These are phyloP conservation scores for Chaetomium strumarium DNA, from an alignment of 2,329 filamentous ascomycete species.

Conservation along the genomic window DNA sequence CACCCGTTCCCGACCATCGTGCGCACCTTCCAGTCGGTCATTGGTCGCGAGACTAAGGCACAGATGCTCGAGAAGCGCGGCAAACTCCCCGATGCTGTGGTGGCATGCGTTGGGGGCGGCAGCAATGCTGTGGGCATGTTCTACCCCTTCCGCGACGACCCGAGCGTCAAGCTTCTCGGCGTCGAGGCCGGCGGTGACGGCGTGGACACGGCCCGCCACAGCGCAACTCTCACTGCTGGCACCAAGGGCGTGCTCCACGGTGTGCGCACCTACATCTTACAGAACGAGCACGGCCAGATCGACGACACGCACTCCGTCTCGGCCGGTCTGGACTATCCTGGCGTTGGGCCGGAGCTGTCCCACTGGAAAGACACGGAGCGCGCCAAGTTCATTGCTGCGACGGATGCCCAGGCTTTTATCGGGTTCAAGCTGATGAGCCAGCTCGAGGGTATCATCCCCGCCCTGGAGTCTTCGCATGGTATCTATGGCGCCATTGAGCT, in stretches of 20 bases:
- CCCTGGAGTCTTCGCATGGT: constrained; percentile 88
- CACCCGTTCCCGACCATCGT: constrained; percentile 98
- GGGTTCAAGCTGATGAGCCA: constrained; percentile 82
- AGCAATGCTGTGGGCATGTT: constrained; percentile 98
- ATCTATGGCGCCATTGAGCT: constrained; percentile 84
- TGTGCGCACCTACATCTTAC: constrained; percentile 90
- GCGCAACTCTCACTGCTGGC: constrained; percentile 79
- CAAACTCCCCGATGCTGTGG: constrained; percentile 90
- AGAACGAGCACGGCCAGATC: constrained; percentile 90
- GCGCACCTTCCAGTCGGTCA: constrained; percentile 94
- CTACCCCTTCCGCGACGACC: constrained; percentile 86
- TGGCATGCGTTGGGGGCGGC: constrained; percentile 93
- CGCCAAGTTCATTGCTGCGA: constrained; percentile 84
- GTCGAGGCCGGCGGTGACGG: constrained; percentile 96
- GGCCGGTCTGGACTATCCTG: constrained; percentile 93
- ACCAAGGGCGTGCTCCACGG: constrained; percentile 92
- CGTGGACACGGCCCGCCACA: constrained; percentile 76
- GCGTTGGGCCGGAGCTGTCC: constrained; percentile 87
- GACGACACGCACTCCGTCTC: constrained; percentile 93
- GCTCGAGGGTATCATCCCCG: constrained; percentile 94
- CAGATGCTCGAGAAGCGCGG: constrained; percentile 82
- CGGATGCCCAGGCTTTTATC: constrained; percentile 81
- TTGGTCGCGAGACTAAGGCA: constrained; percentile 87
- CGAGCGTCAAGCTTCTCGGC: constrained; percentile 78
- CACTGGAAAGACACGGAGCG: constrained; percentile 87